A percentile compares a stretch with the other conserved stretches of the same genome.
phyloP scores from a whole-genome alignment of 140 eudicot genomes.

The Senecio squalidus region DNA sequence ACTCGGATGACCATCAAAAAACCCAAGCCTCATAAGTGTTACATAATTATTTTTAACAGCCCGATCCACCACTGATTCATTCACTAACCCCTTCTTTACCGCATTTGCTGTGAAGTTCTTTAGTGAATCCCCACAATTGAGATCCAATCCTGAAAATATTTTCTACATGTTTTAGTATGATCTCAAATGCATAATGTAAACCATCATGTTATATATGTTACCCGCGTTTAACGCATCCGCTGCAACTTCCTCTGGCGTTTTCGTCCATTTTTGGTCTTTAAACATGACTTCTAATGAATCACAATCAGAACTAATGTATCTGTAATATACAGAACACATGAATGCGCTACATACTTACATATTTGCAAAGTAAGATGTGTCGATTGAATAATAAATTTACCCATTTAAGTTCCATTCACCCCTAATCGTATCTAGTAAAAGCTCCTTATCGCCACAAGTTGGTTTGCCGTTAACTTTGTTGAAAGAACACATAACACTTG shows the following conservation, averaged over 20 bases:
- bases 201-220: background rate
- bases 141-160: background rate
- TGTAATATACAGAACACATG: background rate
- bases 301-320: constrained; percentile 1
- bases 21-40: constrained; percentile 2
- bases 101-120: background rate
- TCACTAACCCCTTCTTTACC: background rate
- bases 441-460: constrained; percentile 64
- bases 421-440: constrained; percentile 49
- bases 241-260: background rate
- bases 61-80: background rate
- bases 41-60: background rate
- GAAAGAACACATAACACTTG: constrained; percentile 86
- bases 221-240: background rate
- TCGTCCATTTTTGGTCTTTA: background rate
- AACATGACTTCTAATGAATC: background rate
- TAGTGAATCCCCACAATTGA: background rate
- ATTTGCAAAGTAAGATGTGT: background rate
- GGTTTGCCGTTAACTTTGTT: constrained; percentile 75
- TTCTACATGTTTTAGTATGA: background rate
- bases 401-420: constrained; percentile 81
- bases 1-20: background rate
- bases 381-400: constrained; percentile 20
- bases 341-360: background rate
- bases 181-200: too few species aligned